These are phyloP conservation scores for Knoxdaviesia proteae DNA, from an alignment of 2,329 filamentous ascomycete species.

Conservation along the genomic window DNA sequence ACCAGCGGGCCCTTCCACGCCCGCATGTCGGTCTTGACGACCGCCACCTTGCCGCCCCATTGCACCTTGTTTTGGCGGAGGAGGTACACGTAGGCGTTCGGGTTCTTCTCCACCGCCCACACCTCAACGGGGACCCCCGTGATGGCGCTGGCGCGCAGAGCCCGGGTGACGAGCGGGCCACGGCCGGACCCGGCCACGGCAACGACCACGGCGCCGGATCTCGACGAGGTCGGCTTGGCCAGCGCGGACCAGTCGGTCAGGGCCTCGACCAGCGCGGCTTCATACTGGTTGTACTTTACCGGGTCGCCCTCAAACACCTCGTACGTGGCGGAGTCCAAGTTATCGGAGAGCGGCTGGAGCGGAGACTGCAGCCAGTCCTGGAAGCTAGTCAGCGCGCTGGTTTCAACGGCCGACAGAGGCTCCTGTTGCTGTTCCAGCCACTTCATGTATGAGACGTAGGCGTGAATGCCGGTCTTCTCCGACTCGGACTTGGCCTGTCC, in stretches of 20 bases:
- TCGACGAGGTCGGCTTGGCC: conserved; percentile 52
- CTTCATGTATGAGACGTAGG: conserved; percentile 58
- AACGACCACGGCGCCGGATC: conserved; percentile 53
- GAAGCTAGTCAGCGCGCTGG: conserved; percentile 32
- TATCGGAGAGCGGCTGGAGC: conserved; percentile 84
- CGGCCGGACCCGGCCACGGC: conserved; percentile 87
- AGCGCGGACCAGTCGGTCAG: conserved; percentile 58
- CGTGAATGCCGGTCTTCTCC: conserved; percentile 12
- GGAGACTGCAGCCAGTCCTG: conserved; percentile 95
- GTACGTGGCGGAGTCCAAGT: conserved; percentile 91
- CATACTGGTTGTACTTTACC: conserved; percentile 94
- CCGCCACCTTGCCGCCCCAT: conserved; percentile 65
- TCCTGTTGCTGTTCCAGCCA: conserved; percentile 71
- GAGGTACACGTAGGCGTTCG: conserved; percentile 86
- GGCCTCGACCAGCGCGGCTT: conserved; percentile 62
- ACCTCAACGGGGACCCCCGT: conserved; percentile 64
- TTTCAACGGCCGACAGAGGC: conserved; percentile 29
- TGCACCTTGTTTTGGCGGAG: conserved; percentile 63
- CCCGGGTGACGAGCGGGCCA: conserved; percentile 76
- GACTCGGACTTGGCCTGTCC: conserved; percentile 12
- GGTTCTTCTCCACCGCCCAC: conserved; percentile 95
- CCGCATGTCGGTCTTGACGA: conserved; percentile 94
- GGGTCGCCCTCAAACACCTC: conserved; percentile 98
- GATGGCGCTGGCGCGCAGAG: conserved; percentile 55
- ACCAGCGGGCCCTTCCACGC: conserved; percentile 69